Percentiles rank a stretch among this genome's conserved stretches.
phyloP scores from a whole-genome alignment of 2,329 filamentous ascomycete species.

The Colletotrichum graminicola region DNA sequence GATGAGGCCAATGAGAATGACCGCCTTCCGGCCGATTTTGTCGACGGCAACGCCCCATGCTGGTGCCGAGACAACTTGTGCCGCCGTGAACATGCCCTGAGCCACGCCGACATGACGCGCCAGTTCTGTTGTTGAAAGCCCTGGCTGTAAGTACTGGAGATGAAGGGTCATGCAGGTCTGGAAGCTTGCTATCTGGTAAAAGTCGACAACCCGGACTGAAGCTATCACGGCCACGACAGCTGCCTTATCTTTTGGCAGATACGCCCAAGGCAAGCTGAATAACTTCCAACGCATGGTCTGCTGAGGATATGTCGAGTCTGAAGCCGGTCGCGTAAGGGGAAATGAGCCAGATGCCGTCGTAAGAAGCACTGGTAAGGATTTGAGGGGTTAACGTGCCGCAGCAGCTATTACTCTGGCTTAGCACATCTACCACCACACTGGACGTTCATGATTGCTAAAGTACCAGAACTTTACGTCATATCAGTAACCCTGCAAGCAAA shows the following conservation, averaged over 20 bases:
- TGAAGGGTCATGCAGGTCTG: slow-evolving; percentile 13
- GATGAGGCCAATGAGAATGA: slow-evolving; percentile 6
- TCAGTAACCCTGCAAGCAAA: too few species aligned
- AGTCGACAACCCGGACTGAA: slow-evolving; percentile 8
- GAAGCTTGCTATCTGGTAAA: slow-evolving; percentile 24
- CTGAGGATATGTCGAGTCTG: background rate
- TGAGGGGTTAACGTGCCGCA: too few species aligned
- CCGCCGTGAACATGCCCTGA: slow-evolving; percentile 16
- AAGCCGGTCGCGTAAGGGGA: background rate
- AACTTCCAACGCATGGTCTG: background rate
- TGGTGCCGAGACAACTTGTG: slow-evolving; percentile 7
- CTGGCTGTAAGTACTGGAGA: background rate
- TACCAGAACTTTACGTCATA: too few species aligned
- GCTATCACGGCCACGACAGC: slow-evolving; percentile 11
- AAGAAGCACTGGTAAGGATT: background rate
- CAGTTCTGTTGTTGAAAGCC: background rate
- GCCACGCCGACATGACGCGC: slow-evolving; percentile 13
- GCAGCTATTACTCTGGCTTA: too few species aligned
- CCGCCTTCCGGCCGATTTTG: slow-evolving; percentile 2
- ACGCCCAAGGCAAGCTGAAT: slow-evolving; percentile 2
- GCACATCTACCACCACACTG: too few species aligned
- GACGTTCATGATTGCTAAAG: too few species aligned
- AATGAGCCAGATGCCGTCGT: background rate
- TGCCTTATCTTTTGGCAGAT: slow-evolving; percentile 7
- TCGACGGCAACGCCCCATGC: slow-evolving; percentile 5